Percentiles rank a stretch among this genome's conserved stretches.
Evolutionary conservation across 2,329 filamentous ascomycete species (phyloP).

Genomic region (Triangularia verruculosa): DNA sequence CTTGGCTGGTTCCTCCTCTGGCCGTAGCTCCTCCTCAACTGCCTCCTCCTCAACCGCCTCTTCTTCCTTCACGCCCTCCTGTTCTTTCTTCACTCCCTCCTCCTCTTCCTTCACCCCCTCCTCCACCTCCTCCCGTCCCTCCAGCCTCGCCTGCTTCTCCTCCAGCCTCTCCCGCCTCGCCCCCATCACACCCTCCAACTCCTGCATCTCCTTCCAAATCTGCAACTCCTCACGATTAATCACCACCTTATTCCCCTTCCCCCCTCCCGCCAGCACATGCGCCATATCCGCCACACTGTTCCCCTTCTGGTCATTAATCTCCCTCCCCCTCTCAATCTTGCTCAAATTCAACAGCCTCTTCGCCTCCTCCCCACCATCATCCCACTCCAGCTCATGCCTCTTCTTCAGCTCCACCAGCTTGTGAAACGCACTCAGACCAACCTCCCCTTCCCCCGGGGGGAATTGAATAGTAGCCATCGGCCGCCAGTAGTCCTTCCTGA

Average conservation of each 20-base stretch:
- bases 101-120: not conserved
- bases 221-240: slow-evolving; percentile 11
- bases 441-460: slow-evolving; percentile 46
- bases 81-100: not conserved
- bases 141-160: slow-evolving; percentile 31
- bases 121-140: not conserved
- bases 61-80: slow-evolving; percentile 8
- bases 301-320: slow-evolving; percentile 58
- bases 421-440: slow-evolving; percentile 60
- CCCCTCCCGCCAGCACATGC: slow-evolving; percentile 50
- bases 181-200: not conserved
- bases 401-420: slow-evolving; percentile 63
- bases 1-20: slow-evolving; percentile 13
- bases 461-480: slow-evolving; percentile 61
- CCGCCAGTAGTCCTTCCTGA: slow-evolving; percentile 67
- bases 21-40: slow-evolving; percentile 2
- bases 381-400: slow-evolving; percentile 62
- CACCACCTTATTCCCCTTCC: slow-evolving; percentile 49
- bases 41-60: slow-evolving; percentile 15
- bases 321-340: slow-evolving; percentile 46
- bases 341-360: slow-evolving; percentile 38
- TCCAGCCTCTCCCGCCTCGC: slow-evolving; percentile 51
- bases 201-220: not conserved
- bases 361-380: slow-evolving; percentile 28
- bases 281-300: slow-evolving; percentile 65